Evolutionary conservation across 257 asterid genomes (phyloP).

Genomic region (Solanum gandarillasii): DNA sequence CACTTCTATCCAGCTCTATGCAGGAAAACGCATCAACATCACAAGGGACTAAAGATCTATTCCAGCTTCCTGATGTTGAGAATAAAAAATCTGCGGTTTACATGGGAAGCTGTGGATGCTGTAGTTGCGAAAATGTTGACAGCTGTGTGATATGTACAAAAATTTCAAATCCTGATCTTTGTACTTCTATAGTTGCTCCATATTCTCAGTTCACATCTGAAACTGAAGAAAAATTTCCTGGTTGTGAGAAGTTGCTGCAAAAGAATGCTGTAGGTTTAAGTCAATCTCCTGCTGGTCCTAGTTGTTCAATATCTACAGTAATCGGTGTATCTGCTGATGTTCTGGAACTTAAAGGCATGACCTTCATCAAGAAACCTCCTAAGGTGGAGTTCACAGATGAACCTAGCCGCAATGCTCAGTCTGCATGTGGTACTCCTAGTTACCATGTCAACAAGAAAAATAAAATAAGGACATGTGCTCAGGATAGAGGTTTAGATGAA

Average conservation of each 20-base stretch:
- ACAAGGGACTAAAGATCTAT: not conserved
- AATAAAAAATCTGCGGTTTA: constrained; percentile 6
- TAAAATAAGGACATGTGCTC: constrained; percentile 8
- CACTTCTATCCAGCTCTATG: constrained; percentile 15
- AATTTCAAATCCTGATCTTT: constrained; percentile 6
- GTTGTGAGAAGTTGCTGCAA: constrained; percentile 13
- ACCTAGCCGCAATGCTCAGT: constrained; percentile 3
- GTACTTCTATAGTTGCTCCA: constrained; percentile 15
- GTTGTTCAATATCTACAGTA: constrained; percentile 9
- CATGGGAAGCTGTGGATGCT: constrained; percentile 10
- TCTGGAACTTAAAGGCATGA: constrained; percentile 37
- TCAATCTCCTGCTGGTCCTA: not conserved
- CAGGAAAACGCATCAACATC: constrained; percentile 9
- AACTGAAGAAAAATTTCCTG: constrained; percentile 9
- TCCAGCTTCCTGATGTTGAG: not conserved
- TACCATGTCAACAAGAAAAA: constrained; percentile 1
- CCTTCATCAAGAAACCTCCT: constrained; percentile 54
- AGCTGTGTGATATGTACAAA: constrained; percentile 8
- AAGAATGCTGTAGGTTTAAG: constrained; percentile 9
- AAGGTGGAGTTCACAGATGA: constrained; percentile 39
- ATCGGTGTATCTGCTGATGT: constrained; percentile 19
- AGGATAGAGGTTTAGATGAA: constrained; percentile 21
- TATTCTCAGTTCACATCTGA: constrained; percentile 1
- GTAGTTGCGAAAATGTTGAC: constrained; percentile 5
- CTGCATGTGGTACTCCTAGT: constrained; percentile 5